A percentile compares a stretch with the other conserved stretches of the same genome.
Conservation (phyloP, 208 protist genomes). For the Vickermania ingenoplastis region DNA sequence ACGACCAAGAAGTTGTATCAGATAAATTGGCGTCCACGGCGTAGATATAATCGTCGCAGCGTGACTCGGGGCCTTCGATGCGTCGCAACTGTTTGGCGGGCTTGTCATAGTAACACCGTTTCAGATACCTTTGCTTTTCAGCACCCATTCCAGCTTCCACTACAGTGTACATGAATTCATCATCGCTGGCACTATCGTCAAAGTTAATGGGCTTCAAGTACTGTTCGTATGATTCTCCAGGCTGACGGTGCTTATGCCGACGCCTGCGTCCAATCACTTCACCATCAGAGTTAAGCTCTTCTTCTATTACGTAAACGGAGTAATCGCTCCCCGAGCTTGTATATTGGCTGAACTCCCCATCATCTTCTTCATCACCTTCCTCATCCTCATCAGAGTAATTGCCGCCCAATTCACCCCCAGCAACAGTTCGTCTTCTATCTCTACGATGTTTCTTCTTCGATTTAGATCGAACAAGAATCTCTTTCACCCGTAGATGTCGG, state of each 20-base stretch:
- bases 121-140: not conserved
- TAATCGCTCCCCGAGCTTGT: slow-evolving; percentile 5
- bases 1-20: slow-evolving; percentile 24
- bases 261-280: slow-evolving; percentile 23
- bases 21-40: slow-evolving; percentile 11
- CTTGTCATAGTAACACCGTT: slow-evolving; percentile 1
- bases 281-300: slow-evolving; percentile 32
- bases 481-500: not conserved
- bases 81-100: slow-evolving; percentile 21
- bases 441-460: not conserved
- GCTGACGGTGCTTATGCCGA: slow-evolving; percentile 8
- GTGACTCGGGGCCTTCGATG: slow-evolving; percentile 12
- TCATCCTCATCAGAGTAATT: slow-evolving; percentile 2
- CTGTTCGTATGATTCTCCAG: not conserved
- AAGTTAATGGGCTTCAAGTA: not conserved
- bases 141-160: not conserved
- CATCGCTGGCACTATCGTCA: slow-evolving; percentile 3
- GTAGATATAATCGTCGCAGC: slow-evolving; percentile 10
- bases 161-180: slow-evolving; percentile 15
- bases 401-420: slow-evolving; percentile 4
- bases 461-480: not conserved
- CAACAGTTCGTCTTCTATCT: too few species aligned
- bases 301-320: slow-evolving; percentile 31
- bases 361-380: slow-evolving; percentile 1
- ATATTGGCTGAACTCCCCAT: not conserved